Conservation (phyloP, 1,284 basidiomycete genomes). For the Trametes sp. region DNA sequence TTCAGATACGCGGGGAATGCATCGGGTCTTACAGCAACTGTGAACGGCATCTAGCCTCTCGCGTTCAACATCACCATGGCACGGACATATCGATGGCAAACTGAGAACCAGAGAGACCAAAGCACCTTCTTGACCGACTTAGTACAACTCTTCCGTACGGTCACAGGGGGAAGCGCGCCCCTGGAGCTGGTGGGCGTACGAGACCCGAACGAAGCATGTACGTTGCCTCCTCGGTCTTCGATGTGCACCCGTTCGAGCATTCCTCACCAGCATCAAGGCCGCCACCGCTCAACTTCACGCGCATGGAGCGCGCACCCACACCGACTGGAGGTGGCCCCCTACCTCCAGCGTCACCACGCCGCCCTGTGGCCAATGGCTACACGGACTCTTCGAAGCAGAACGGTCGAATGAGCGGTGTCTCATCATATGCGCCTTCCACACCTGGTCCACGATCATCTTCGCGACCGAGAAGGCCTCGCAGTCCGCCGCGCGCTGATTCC, state of each 20-base stretch:
- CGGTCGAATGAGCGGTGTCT: slow-evolving; percentile 29
- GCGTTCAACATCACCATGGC: slow-evolving; percentile 85
- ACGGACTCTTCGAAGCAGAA: slow-evolving; percentile 27
- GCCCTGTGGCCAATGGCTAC: slow-evolving; percentile 35
- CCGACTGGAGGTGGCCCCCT: slow-evolving; percentile 40
- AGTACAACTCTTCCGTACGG: slow-evolving; percentile 73
- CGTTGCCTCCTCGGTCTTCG: slow-evolving; percentile 25
- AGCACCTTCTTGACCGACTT: slow-evolving; percentile 72
- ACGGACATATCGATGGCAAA: slow-evolving; percentile 88
- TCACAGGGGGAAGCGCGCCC: slow-evolving; percentile 57
- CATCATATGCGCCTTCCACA: slow-evolving; percentile 28
- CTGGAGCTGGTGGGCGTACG: slow-evolving; percentile 64
- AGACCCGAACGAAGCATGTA: slow-evolving; percentile 52
- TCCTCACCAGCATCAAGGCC: slow-evolving; percentile 41
- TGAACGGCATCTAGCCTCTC: slow-evolving; percentile 33
- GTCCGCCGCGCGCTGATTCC: slow-evolving; percentile 36
- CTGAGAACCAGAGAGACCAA: slow-evolving; percentile 79
- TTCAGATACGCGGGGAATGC: neutral
- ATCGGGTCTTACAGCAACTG: neutral
- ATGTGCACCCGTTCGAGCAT: slow-evolving; percentile 25
- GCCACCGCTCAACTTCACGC: slow-evolving; percentile 32
- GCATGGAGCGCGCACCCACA: slow-evolving; percentile 43
- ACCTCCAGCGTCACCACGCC: slow-evolving; percentile 36
- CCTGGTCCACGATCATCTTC: slow-evolving; percentile 31
- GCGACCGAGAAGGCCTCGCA: slow-evolving; percentile 36